Percentiles rank a stretch among this genome's conserved stretches.
phyloP scores from a whole-genome alignment of 495 filamentous ascomycete species.

The Geoglossum glabrum region DNA sequence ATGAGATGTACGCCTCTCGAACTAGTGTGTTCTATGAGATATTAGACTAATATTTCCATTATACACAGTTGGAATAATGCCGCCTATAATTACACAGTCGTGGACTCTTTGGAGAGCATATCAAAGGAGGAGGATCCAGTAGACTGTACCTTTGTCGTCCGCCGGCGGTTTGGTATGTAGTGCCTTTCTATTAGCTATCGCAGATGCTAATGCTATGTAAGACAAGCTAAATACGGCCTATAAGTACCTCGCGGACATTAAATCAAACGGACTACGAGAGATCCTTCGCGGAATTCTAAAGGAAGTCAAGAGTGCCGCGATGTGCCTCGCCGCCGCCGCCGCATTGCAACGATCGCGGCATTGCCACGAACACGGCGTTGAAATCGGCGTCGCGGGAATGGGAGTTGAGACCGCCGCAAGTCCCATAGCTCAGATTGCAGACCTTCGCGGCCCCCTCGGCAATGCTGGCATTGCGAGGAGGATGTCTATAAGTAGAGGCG shows the following conservation, averaged over 20 bases:
- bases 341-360: no score
- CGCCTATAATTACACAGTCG: slow-evolving; percentile 8
- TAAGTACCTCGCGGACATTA: slow-evolving; percentile 6
- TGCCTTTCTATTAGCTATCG: not conserved
- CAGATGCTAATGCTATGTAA: slow-evolving; percentile 1
- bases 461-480: no score
- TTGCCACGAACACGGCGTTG: no score
- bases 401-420: no score
- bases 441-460: no score
- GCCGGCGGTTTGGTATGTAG: slow-evolving; percentile 3
- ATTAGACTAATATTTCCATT: no score
- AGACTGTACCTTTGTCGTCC: slow-evolving; percentile 6
- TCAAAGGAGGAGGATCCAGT: slow-evolving; percentile 5
- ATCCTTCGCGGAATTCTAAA: slow-evolving; percentile 3
- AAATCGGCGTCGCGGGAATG: no score
- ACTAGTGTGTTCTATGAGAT: no score
- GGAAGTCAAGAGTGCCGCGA: slow-evolving; percentile 4
- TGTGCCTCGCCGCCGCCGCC: no score
- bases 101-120: slow-evolving; percentile 3
- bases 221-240: not conserved
- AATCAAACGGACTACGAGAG: not conserved
- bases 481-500: no score
- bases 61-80: slow-evolving; percentile 3
- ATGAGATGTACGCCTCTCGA: no score
- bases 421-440: no score